Evolutionary conservation across 2,329 filamentous ascomycete species (phyloP), one percentile per base, ranked within the genome.

Genomic region (Scedosporium dehoogii): DNA sequence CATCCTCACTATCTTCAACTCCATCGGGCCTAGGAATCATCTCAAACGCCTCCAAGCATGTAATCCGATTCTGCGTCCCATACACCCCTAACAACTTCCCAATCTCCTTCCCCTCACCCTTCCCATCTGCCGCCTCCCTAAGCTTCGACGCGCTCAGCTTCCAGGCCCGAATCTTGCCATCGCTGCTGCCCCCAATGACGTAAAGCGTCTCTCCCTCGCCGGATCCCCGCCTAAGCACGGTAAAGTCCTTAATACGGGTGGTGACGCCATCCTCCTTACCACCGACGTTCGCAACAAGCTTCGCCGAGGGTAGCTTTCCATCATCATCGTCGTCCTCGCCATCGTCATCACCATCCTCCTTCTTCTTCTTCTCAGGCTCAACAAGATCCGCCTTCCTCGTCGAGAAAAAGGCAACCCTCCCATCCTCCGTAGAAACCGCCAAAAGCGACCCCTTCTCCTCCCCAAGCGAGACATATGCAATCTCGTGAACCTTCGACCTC

Each of bases 181-280:
- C 91, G 71, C 92, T 97, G 74, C 90, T 88, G 6, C 84, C 92
- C 6, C 91, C 86, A 4, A 91, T 79, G 51, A 96, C 73, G 64
- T 89, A 77, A 63, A 81, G 65, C 70, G 76, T 69, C 68, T 74
- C 68, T 63, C 74, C 69, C 63, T 74, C 66, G 65, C 76, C 72
- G 23, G 72, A 69, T 51, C 73, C 69, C 46, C 76, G 73, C 59
- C 74, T 73, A 58, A 94, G 69, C 41, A 92, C 75, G 64, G 86
- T 83, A 73, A 97, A 97, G 71, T 96, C 92, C 76, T 97, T 99
- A 73, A 97, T 86, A 60, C 94, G 85, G 10, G 85, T 83, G 2
- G 77, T 75, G 59, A 94, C 81, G 0, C 86, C 88, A 1, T 80
- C 81, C 33, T 83, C 80, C 67, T 84, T 85, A 12, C 92, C 92